These are phyloP conservation scores for Malassezia globosa DNA, from an alignment of 1,284 basidiomycete genomes.

Conservation along the genomic window DNA sequence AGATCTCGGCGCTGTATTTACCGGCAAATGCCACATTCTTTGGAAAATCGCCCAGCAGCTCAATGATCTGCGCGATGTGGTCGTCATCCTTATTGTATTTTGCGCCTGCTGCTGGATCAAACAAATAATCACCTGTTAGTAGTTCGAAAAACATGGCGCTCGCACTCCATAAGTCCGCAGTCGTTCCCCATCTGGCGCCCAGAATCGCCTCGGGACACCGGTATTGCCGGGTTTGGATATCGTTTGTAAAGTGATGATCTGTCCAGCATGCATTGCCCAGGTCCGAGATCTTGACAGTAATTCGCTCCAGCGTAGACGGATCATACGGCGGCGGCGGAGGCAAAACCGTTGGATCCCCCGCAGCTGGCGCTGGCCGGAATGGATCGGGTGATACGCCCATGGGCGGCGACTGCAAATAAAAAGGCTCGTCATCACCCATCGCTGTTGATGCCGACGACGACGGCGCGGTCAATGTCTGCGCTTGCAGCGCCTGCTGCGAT, in stretches of 20 bases:
- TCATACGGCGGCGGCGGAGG: slow-evolving; percentile 55
- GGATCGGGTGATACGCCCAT: slow-evolving; percentile 5
- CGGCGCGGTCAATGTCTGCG: background rate
- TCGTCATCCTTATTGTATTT: slow-evolving; percentile 92
- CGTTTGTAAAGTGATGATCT: slow-evolving; percentile 86
- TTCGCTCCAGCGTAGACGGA: slow-evolving; percentile 60
- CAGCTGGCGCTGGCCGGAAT: slow-evolving; percentile 49
- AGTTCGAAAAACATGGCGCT: slow-evolving; percentile 80
- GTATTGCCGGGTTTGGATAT: slow-evolving; percentile 94
- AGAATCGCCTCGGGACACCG: slow-evolving; percentile 94
- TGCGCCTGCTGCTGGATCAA: slow-evolving; percentile 70
- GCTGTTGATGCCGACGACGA: background rate
- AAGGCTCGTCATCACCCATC: background rate
- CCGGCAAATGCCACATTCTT: slow-evolving; percentile 74
- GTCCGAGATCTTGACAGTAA: slow-evolving; percentile 98
- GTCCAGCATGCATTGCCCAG: slow-evolving; percentile 85
- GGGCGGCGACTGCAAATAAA: background rate
- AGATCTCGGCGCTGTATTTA: slow-evolving; percentile 88
- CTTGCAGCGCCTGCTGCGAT: slow-evolving; percentile 58
- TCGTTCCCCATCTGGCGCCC: slow-evolving; percentile 87
- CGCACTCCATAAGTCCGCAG: slow-evolving; percentile 91
- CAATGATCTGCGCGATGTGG: slow-evolving; percentile 96
- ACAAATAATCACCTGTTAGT: slow-evolving; percentile 72
- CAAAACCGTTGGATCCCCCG: slow-evolving; percentile 53
- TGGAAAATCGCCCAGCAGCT: slow-evolving; percentile 80